These are phyloP conservation scores for Tetrastigma voinierianum DNA, from an alignment of 164 flowering plant species.

Conservation along the genomic window DNA sequence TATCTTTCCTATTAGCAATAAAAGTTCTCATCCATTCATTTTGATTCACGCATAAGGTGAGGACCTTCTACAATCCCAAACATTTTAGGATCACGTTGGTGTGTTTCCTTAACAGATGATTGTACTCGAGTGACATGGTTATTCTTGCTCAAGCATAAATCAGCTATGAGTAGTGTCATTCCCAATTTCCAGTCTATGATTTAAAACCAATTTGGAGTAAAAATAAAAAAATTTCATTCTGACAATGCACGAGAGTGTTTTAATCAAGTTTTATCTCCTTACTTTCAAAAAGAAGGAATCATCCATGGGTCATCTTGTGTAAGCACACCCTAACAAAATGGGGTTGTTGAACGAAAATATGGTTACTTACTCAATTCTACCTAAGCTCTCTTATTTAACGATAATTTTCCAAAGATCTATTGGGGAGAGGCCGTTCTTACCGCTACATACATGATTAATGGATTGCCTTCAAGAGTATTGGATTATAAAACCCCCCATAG, in stretches of 20 bases:
- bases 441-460: no score
- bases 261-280: constrained; percentile 13
- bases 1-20: constrained; percentile 7
- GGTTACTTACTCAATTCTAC: no score
- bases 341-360: no score
- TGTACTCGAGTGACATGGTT: constrained; percentile 4
- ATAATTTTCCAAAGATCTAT: no score
- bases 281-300: constrained; percentile 15
- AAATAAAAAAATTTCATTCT: constrained; percentile 8
- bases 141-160: constrained; percentile 16
- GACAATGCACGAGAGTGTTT: constrained; percentile 18
- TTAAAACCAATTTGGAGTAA: constrained; percentile 15
- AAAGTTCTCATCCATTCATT: constrained; percentile 13
- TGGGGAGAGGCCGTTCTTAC: no score
- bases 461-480: no score
- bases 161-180: constrained; percentile 11
- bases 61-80: constrained; percentile 4
- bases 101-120: constrained; percentile 13
- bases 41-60: constrained; percentile 9
- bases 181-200: constrained; percentile 20
- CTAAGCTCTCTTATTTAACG: no score
- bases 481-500: no score
- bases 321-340: constrained; percentile 15
- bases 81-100: constrained; percentile 6
- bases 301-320: constrained; percentile 17